phyloP scores from a whole-genome alignment of 805 yeast species.

The Metschnikowia colocasiae region DNA sequence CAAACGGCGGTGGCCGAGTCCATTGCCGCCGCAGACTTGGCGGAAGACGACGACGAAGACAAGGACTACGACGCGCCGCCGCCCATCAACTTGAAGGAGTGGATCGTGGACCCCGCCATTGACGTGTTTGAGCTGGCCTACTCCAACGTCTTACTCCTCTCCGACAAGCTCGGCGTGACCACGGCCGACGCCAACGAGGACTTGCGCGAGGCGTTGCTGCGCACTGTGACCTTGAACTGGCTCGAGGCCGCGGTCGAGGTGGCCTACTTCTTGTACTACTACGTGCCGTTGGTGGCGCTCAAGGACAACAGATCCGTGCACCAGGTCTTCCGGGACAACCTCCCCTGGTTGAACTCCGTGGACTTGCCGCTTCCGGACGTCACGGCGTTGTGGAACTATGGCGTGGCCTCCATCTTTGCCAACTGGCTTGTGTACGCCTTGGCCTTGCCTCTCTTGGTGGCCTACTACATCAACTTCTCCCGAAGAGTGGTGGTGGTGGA shows the following conservation, averaged over 20 bases:
- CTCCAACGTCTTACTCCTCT: conserved; percentile 26
- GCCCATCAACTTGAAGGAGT: conserved; percentile 37
- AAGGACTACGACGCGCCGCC: conserved; percentile 36
- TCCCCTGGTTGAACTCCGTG: conserved; percentile 22
- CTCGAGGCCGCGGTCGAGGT: conserved; percentile 31
- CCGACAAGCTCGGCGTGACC: conserved; percentile 37
- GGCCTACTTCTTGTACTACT: conserved; percentile 28
- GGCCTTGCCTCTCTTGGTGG: conserved; percentile 38
- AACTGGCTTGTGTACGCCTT: conserved; percentile 43
- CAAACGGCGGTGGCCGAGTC: neutral
- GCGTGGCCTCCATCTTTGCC: conserved; percentile 29
- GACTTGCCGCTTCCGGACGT: conserved; percentile 34
- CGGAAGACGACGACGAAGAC: conserved; percentile 34
- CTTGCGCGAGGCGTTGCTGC: conserved; percentile 39
- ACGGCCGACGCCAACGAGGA: conserved; percentile 33
- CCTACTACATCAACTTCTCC: conserved; percentile 53
- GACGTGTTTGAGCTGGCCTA: conserved; percentile 24
- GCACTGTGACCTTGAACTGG: conserved; percentile 34
- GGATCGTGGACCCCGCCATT: conserved; percentile 37
- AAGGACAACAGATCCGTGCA: conserved; percentile 35
- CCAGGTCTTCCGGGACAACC: conserved; percentile 33
- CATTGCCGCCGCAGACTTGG: conserved; percentile 24
- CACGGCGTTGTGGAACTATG: conserved; percentile 27
- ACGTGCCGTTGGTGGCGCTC: conserved; percentile 34
- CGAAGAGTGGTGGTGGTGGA: conserved; percentile 36